Percentiles rank a stretch among this genome's conserved stretches.
These are phyloP conservation scores for Arthroderma uncinatum DNA, from an alignment of 2,329 filamentous ascomycete species.

Conservation along the genomic window DNA sequence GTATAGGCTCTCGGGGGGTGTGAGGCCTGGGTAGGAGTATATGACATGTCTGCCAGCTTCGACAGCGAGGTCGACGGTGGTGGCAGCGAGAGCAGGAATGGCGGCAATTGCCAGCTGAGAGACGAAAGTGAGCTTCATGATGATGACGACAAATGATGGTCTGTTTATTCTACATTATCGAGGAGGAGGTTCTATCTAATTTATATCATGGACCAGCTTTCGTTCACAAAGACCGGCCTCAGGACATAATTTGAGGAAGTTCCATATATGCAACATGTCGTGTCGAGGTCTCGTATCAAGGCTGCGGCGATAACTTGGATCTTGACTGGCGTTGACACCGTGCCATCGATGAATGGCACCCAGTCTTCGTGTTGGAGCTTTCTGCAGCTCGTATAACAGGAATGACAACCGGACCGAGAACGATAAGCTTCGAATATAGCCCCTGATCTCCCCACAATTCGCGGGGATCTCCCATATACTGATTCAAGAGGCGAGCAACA, in stretches of 20 bases:
- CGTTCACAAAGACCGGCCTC: background rate
- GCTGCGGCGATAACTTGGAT: background rate
- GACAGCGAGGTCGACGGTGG: slow-evolving; percentile 4
- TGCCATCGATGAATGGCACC: slow-evolving; percentile 3
- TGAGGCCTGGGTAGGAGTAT: slow-evolving; percentile 23
- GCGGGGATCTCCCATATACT: background rate
- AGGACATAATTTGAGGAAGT: background rate
- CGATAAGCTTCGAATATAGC: background rate
- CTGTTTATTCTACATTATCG: background rate
- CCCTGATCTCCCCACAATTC: background rate
- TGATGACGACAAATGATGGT: background rate
- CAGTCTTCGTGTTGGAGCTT: background rate
- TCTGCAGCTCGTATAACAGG: background rate
- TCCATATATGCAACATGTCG: background rate
- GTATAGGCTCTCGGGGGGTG: slow-evolving; percentile 20
- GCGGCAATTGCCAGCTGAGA: background rate
- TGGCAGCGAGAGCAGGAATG: background rate
- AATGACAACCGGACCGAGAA: background rate
- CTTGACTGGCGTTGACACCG: background rate
- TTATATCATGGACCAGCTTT: background rate
- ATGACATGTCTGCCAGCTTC: slow-evolving; percentile 23
- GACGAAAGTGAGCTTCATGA: background rate
- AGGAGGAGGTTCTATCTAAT: background rate
- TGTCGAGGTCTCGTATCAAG: background rate
- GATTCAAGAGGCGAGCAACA: too few relatives aligned